Base-by-base conservation (phyloP, 179 eudicot species). In the Nepenthes alata region DNA sequence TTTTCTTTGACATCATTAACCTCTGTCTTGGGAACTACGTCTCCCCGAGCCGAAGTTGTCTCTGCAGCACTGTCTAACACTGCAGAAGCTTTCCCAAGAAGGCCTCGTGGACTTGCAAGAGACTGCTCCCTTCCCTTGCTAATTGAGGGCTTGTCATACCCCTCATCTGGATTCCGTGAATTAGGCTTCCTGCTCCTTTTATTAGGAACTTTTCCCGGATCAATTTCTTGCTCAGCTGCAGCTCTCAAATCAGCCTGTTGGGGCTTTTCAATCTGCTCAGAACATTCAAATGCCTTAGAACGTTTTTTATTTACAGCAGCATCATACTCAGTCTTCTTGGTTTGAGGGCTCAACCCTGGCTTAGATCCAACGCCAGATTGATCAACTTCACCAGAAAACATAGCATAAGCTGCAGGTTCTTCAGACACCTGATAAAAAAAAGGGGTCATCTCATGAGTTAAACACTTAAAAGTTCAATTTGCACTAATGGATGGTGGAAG, bases 131-230 rank as follows among this genome's bases (percentile, higher is more conserved):
- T 81, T 57, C 54, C 63, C 51, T 55, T 57, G 55, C 14, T 58
- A 16, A 51, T 25, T 66, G 59, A 59, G 45, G 61, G 45, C 50
- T 56, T 64, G 41, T 58, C 51, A 62, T 64, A 59, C n/a, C 76
- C 79, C 54, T 75, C 81, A 62, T 67, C 78, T 10, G 65, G 68
- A 74, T 70, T 69, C 3, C 39, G 34, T 47, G 69, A 68, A 16
- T 65, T 70, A 25, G 53, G 71, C 63, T 71, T 81, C 53, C 58
- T 69, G 47, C 72, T 78, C 71, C 62, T 70, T 71, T 68, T 72
- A 57, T 63, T 71, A 25, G 70, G 69, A 70, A 57, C 47, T 9
- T 36, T 45, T 69, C 61, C 70, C 57, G 56, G 56, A 60, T 72
- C 74, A 16, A 65, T 71, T 48, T 51, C 55, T 14, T 53, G 37